Conservation (phyloP, 768 basidiomycete genomes). For the Boletus rufocinnamomeus region DNA sequence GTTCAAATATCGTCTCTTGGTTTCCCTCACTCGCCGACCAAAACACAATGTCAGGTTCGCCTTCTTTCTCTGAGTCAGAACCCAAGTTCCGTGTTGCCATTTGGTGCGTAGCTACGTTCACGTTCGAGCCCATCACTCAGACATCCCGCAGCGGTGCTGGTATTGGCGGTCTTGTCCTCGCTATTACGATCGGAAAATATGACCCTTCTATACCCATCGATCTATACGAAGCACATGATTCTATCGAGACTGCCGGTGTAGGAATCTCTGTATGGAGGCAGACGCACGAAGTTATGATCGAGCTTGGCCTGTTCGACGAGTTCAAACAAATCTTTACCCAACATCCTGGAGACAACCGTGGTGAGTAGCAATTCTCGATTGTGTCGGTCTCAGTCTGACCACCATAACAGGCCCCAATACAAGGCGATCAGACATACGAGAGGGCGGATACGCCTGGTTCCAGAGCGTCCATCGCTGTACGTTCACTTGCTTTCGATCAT, state of each 20-base stretch:
- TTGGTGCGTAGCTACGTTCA: no score
- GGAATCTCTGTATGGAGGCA: constrained; percentile 49
- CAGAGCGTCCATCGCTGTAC: constrained; percentile 27
- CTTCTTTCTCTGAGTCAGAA: background rate
- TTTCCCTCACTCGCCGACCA: background rate
- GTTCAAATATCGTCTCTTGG: background rate
- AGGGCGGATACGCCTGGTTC: constrained; percentile 36
- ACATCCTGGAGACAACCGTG: no score
- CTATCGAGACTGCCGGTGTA: constrained; percentile 42
- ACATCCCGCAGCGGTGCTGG: constrained; percentile 42
- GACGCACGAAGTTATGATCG: constrained; percentile 47
- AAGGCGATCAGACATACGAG: constrained; percentile 32
- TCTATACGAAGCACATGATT: constrained; percentile 48
- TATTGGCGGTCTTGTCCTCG: constrained; percentile 46
- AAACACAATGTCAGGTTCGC: background rate
- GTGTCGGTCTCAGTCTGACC: background rate
- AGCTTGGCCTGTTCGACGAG: constrained; percentile 45
- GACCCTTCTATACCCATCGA: constrained; percentile 37
- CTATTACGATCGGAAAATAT: constrained; percentile 27
- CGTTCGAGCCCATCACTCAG: no score
- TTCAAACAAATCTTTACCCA: constrained; percentile 9
- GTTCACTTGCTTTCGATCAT: no score
- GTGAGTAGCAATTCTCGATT: background rate
- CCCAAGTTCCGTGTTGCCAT: no score
- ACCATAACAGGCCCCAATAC: background rate